phyloP scores from a whole-genome alignment of 176 grass and related monocot genomes.

The Musa beccarii region DNA sequence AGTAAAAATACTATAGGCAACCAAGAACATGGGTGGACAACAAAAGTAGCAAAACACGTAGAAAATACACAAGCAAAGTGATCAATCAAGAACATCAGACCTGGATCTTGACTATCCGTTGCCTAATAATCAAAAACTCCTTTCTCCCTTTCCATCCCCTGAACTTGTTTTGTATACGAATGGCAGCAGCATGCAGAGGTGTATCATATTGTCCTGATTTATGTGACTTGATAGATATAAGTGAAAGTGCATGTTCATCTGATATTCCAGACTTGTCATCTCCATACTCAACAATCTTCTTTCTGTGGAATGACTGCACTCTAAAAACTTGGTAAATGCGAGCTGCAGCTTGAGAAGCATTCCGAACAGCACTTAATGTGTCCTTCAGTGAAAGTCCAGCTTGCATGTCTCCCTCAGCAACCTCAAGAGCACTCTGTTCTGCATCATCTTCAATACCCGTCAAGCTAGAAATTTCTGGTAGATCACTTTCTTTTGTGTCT shows the following conservation, averaged over 20 bases:
- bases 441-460: constrained; percentile 25
- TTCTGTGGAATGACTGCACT: constrained; percentile 93
- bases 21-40: not conserved
- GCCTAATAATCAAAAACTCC: constrained; percentile 84
- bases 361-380: constrained; percentile 81
- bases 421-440: constrained; percentile 31
- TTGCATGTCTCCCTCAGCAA: constrained; percentile 42
- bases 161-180: constrained; percentile 97
- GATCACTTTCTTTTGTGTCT: constrained; percentile 46
- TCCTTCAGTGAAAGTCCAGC: constrained; percentile 57
- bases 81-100: constrained; percentile 27
- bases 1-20: not conserved
- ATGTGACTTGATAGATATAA: constrained; percentile 61
- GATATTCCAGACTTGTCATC: constrained; percentile 72
- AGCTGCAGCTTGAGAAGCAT: constrained; percentile 92
- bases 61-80: not conserved
- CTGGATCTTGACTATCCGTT: constrained; percentile 97
- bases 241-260: constrained; percentile 66
- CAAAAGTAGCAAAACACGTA: not conserved
- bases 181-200: constrained; percentile 64
- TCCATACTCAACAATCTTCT: constrained; percentile 73
- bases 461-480: constrained; percentile 33
- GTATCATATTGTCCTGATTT: constrained; percentile 53
- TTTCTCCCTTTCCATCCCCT: constrained; percentile 98
- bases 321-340: constrained; percentile 98